Conservation (phyloP, 2,329 filamentous ascomycete genomes). For the Colletotrichum salicis region DNA sequence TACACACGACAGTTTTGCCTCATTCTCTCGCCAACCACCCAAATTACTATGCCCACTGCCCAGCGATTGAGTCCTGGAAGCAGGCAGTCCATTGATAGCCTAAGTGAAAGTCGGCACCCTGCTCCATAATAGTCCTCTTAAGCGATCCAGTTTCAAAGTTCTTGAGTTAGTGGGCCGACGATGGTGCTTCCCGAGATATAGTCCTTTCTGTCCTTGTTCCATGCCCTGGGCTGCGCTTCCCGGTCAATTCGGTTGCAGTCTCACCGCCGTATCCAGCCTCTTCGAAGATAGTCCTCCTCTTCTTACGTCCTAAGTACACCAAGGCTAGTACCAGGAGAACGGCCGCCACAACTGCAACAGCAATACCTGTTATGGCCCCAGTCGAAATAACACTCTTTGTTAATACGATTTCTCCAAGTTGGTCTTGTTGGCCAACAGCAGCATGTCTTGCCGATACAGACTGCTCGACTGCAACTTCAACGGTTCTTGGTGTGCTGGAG, state of each 20-base stretch:
- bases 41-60: no score
- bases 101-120: no score
- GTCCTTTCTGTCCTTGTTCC: not conserved
- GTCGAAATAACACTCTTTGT: not conserved
- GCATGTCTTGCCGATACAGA: not conserved
- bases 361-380: not conserved
- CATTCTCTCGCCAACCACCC: no score
- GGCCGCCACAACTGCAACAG: not conserved
- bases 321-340: not conserved
- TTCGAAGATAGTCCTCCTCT: not conserved
- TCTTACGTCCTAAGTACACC: not conserved
- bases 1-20: no score
- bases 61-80: no score
- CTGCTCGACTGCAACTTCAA: not conserved
- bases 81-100: no score
- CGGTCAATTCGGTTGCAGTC: not conserved
- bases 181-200: not conserved
- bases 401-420: not conserved
- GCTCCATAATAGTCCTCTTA: no score
- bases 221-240: not conserved
- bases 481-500: not conserved
- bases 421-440: not conserved
- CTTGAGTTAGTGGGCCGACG: not conserved
- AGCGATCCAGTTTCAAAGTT: not conserved
- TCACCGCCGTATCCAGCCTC: not conserved